Conservation (phyloP, 352 stramenopile species). For the Peronospora farinosa region DNA sequence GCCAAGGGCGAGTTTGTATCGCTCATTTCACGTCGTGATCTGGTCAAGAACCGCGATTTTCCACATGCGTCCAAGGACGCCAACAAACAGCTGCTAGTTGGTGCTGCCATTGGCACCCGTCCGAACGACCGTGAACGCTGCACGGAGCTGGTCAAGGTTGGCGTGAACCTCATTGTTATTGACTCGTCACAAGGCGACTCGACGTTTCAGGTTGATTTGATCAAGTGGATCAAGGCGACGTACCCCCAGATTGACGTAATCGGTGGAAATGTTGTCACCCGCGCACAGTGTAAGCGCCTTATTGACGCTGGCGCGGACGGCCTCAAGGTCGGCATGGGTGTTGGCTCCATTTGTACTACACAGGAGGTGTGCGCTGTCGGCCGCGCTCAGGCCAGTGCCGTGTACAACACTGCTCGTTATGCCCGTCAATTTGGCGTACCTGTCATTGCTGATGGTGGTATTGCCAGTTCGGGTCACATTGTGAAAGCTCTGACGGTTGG, state of each 20-base stretch:
- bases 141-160: constrained; percentile 87
- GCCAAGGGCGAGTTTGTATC: constrained; percentile 95
- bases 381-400: constrained; percentile 95
- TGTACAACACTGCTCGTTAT: constrained; percentile 97
- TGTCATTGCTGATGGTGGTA: constrained; percentile 98
- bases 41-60: constrained; percentile 98
- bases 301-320: constrained; percentile 98
- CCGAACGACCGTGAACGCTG: constrained; percentile 94
- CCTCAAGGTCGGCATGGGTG: constrained; percentile 99
- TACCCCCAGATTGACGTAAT: constrained; percentile 97
- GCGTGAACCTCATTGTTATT: constrained; percentile 99
- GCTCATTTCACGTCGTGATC: constrained; percentile 96
- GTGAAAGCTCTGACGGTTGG: constrained; percentile 97
- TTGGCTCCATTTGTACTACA: constrained; percentile 99
- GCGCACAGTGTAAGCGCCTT: constrained; percentile 95
- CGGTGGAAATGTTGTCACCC: constrained; percentile 98
- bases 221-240: constrained; percentile 93
- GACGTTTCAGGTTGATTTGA: constrained; percentile 85
- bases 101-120: constrained; percentile 97
- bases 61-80: constrained; percentile 94
- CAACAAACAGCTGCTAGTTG: constrained; percentile 98
- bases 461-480: constrained; percentile 98
- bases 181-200: constrained; percentile 99
- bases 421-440: constrained; percentile 94
- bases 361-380: constrained; percentile 99